These are phyloP conservation scores for Chytridium lagenaria DNA, from an alignment of 371 early-diverging fungal species.

Conservation along the genomic window DNA sequence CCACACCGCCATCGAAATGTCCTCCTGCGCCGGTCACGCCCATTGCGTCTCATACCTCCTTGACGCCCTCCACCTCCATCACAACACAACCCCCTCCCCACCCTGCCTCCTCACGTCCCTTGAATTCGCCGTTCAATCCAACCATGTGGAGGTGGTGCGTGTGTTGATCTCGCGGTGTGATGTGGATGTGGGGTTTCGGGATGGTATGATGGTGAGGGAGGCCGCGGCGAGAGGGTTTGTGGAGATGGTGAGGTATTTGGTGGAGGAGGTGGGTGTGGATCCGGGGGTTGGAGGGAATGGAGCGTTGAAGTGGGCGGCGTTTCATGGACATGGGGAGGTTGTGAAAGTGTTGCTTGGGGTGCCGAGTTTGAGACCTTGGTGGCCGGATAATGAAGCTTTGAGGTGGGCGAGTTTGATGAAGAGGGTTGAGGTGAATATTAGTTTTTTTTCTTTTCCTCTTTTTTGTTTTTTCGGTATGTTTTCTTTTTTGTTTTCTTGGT, in stretches of 20 bases:
- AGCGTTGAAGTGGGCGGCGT: slow-evolving; percentile 16
- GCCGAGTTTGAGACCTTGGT: slow-evolving; percentile 7
- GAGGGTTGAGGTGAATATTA: not conserved
- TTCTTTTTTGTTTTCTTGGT: not conserved
- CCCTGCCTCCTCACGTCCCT: slow-evolving; percentile 1
- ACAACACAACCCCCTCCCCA: not conserved
- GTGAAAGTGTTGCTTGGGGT: not conserved
- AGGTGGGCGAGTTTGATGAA: slow-evolving; percentile 11
- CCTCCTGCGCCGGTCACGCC: slow-evolving; percentile 8
- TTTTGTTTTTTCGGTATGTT: not conserved
- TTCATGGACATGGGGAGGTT: slow-evolving; percentile 13
- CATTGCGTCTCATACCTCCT: not conserved
- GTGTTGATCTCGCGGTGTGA: not conserved
- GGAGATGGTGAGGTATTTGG: slow-evolving; percentile 11
- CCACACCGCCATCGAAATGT: slow-evolving; percentile 15
- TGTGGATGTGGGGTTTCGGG: slow-evolving; percentile 2
- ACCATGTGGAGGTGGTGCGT: not conserved
- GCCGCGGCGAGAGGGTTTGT: slow-evolving; percentile 11
- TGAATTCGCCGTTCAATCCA: not conserved
- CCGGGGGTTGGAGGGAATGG: slow-evolving; percentile 1
- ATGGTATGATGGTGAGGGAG: slow-evolving; percentile 12
- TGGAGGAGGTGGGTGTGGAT: not conserved
- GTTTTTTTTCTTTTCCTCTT: not conserved
- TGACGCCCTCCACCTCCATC: not conserved
- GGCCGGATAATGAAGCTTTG: not conserved